Base-by-base conservation (phyloP, 805 yeast genomes). In the Cyberlindnera galapagoensis region DNA sequence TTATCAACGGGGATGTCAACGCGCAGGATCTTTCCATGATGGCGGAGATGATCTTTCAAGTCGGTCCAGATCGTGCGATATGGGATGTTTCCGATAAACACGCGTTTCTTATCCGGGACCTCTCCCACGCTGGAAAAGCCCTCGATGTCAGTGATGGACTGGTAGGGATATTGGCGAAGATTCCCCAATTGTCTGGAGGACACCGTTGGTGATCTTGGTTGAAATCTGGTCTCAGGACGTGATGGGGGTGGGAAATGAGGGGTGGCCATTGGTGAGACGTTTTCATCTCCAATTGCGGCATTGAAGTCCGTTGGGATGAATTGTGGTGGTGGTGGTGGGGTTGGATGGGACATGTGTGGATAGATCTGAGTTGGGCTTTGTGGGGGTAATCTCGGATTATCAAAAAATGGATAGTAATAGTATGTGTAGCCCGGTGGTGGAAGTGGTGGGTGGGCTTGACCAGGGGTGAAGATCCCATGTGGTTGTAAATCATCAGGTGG, bases 31-130 rank as follows among this genome's bases (percentile, higher is more conserved):
- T 22, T 19, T 4, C 51, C 51, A 1, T 47, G 46, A 7, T 26
- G 35, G 31, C 60, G 55, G 9, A 63, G 45, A 25, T 51, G 54
- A 38, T 63, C 69, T 40, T 62, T 62, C 12, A 63, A 32, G 2
- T 57, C 56, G 10, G 53, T 57, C 67, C 67, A 63, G 34, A 56
- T 48, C 7, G 72, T 52, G 1, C 58, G 30, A 42, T 65, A 74
- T 3, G 80, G 79, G 17, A 74, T 62, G 46, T 74, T 74, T 0
- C 81, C 81, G 17, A 74, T 53, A 44, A 74, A 74, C 12, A 74
- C 42, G 14, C 76, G 46, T 13, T 59, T 55, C 4, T 63, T 62
- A 41, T 69, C 64, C 8, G 39, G 33, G 24, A 30, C 9, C 33
- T 16, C 14, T 28, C 7, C 6, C 31, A 18, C 8, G 28, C 21